Evolutionary conservation across 2,329 filamentous ascomycete species (phyloP), one percentile per base, ranked within the genome.

Genomic region (Colletotrichum spaethianum): DNA sequence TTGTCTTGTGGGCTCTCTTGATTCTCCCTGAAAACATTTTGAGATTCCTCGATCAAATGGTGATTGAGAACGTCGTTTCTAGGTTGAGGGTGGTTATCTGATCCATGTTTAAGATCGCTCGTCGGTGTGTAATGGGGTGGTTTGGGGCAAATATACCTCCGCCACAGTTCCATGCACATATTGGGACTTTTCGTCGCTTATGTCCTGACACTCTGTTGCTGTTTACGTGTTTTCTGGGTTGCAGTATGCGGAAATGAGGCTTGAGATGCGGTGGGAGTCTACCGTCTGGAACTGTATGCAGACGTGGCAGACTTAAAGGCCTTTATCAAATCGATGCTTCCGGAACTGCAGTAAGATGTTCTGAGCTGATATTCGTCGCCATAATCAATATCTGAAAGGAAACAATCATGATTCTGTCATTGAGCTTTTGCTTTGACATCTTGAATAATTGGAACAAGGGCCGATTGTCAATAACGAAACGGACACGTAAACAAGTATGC

Each of bases 71-170:
- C 55, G 12, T 36, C 46, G 8, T 23, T 4, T 2, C 33, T 36
- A 16, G 62, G 69, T 11, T 20, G 20, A 31, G 64, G 69, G 33
- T 72, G 69, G 3, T 6, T 9, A 4, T 38, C 20, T 28, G 7
- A 40, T 23, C 46, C 44, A 23, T 20, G 1, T 3, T 6, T 0
- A 9, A 55, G 44, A 12, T 63, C 14, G 38, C n/a, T 38, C 16
- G 40, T 23, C 14, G 23, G 56, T 52, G n/a, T 64, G n/a, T 38
- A 62, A 20, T 52, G 16, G 12, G 57, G 42, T 23, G 69, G 50
- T 36, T 62, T 72, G 50, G 69, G 57, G 57, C 69, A 72, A 60
- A 63, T 18, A 16, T 69, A 72, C 26, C 65, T 62, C 57, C 69
- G 69, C 57, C 57, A 72, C 31, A 72, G 20, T 42, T 33, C 12